These are phyloP conservation scores for Exserohilum rostratum DNA, from an alignment of 2,329 filamentous ascomycete species.

Conservation along the genomic window DNA sequence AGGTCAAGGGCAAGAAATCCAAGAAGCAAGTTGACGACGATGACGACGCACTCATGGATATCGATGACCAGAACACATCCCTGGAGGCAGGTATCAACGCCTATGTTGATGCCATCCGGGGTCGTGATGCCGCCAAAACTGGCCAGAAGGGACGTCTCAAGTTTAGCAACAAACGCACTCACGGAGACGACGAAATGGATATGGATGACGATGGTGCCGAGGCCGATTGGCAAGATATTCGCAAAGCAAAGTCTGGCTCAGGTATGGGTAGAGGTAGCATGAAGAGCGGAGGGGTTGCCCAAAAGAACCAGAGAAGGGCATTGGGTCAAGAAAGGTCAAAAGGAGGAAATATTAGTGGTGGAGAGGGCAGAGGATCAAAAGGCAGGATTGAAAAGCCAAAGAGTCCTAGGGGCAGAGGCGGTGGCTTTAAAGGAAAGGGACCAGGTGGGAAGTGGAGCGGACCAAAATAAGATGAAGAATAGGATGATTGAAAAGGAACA, in stretches of 20 bases:
- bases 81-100: constrained; percentile 63
- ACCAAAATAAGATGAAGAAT: constrained; percentile 9
- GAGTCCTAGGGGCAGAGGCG: constrained; percentile 14
- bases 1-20: constrained; percentile 39
- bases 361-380: constrained; percentile 23
- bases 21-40: constrained; percentile 45
- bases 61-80: constrained; percentile 53
- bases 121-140: constrained; percentile 62
- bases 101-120: constrained; percentile 65
- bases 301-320: constrained; percentile 41
- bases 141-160: constrained; percentile 67
- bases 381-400: constrained; percentile 19
- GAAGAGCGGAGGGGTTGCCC: constrained; percentile 25
- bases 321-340: constrained; percentile 47
- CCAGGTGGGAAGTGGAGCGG: constrained; percentile 14
- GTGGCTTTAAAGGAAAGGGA: constrained; percentile 14
- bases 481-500: constrained; percentile 1
- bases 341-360: constrained; percentile 28
- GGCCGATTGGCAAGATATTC: constrained; percentile 39
- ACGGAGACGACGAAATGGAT: constrained; percentile 55
- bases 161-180: constrained; percentile 59
- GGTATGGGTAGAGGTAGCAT: constrained; percentile 35
- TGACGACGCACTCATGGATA: constrained; percentile 65
- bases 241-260: constrained; percentile 45
- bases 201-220: constrained; percentile 51